Conservation (phyloP, 164 flowering plant genomes). For the Berberis thunbergii region DNA sequence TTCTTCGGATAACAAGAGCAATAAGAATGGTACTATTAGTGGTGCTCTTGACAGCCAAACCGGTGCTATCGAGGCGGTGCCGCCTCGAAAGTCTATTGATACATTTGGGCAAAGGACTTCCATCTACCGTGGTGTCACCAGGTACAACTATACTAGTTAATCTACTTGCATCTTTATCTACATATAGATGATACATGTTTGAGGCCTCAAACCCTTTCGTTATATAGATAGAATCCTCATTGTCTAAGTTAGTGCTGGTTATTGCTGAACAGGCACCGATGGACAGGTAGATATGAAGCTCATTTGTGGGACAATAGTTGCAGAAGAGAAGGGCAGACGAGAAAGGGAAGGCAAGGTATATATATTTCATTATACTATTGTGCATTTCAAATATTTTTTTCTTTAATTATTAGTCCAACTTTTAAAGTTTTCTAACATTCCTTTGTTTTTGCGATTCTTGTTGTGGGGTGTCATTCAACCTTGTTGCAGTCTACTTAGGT, state of each 20-base stretch:
- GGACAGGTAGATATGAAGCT: constrained; percentile 98
- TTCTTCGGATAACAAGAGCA: constrained; percentile 32
- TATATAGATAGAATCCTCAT: no score
- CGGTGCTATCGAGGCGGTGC: constrained; percentile 50
- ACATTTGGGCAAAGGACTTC: constrained; percentile 95
- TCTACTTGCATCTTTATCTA: neutral
- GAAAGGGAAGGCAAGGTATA: constrained; percentile 93
- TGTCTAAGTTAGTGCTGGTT: neutral
- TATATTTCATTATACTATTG: neutral
- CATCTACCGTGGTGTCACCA: constrained; percentile 93
- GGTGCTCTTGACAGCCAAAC: constrained; percentile 25
- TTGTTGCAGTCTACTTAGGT: constrained; percentile 76
- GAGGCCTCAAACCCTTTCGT: no score
- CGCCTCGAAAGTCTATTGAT: constrained; percentile 75
- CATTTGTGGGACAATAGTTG: constrained; percentile 98
- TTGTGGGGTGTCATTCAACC: constrained; percentile 19
- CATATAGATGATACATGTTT: neutral
- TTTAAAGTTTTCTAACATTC: neutral
- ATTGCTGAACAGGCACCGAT: constrained; percentile 61
- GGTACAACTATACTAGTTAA: constrained; percentile 24
- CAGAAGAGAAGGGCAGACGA: constrained; percentile 93
- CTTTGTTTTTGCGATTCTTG: constrained; percentile 6
- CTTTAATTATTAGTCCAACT: no score
- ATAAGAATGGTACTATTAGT: constrained; percentile 7
- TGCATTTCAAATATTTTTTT: neutral